A percentile compares a stretch with the other conserved stretches of the same genome.
phyloP scores from a whole-genome alignment of 768 basidiomycete species.

The Hydnomerulius pinastri region DNA sequence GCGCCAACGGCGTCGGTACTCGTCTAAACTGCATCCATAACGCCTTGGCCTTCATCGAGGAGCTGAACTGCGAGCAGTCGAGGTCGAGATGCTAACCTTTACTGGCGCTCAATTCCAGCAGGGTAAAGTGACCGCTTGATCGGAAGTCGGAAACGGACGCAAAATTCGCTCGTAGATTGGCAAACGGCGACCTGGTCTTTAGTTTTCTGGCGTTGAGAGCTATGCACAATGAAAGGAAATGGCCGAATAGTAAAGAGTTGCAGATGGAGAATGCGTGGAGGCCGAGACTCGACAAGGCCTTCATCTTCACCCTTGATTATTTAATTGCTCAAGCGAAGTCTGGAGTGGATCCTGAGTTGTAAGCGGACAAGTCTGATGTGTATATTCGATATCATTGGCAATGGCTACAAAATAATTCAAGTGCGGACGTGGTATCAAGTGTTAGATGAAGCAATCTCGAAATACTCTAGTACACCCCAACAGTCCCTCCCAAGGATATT shows the following conservation, averaged over 20 bases:
- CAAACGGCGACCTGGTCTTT: too few relatives aligned
- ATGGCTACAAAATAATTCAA: background rate
- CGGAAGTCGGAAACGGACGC: too few relatives aligned
- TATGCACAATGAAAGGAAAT: too few relatives aligned
- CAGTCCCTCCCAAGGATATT: background rate
- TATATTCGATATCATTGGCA: background rate
- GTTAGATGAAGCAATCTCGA: background rate
- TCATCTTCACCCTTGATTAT: too few relatives aligned
- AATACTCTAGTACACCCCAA: slow-evolving; percentile 1
- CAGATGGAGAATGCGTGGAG: too few relatives aligned
- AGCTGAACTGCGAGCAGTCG: background rate
- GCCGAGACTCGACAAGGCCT: too few relatives aligned
- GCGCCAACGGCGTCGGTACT: slow-evolving; percentile 54
- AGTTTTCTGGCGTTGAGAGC: too few relatives aligned
- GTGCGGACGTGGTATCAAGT: background rate
- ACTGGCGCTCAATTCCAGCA: background rate
- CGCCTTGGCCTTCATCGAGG: slow-evolving; percentile 29
- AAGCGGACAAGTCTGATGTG: background rate
- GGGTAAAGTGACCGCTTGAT: too few relatives aligned
- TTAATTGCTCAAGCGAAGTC: background rate
- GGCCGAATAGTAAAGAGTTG: too few relatives aligned
- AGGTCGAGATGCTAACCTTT: background rate
- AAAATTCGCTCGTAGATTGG: too few relatives aligned
- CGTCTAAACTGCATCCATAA: slow-evolving; percentile 39
- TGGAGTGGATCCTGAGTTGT: background rate